Conservation (phyloP, 495 filamentous ascomycete genomes). For the Venustampulla echinocandica region DNA sequence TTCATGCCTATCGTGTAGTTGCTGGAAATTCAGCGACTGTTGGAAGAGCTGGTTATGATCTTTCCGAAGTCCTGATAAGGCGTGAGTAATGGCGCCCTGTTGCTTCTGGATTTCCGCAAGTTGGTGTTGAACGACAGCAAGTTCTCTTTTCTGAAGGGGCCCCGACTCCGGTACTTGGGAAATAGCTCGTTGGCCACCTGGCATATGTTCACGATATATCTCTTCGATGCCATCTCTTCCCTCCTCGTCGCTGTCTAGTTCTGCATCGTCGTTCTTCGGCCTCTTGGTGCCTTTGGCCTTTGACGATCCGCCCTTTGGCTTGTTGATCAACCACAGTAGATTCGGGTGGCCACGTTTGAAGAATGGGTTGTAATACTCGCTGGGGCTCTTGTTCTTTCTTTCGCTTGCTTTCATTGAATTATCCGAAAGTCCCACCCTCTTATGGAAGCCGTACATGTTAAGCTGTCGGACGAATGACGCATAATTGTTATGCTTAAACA, state of each 20-base stretch:
- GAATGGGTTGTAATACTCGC: constrained; percentile 94
- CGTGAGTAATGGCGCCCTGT: constrained; percentile 70
- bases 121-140: constrained; percentile 68
- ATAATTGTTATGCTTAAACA: constrained; percentile 99
- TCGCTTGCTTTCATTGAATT: constrained; percentile 97
- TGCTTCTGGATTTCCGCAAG: constrained; percentile 73
- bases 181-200: constrained; percentile 15
- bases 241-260: constrained; percentile 65
- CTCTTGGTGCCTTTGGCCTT: constrained; percentile 42
- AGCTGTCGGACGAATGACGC: constrained; percentile 96
- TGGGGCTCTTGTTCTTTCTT: constrained; percentile 91
- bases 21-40: constrained; percentile 83
- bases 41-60: constrained; percentile 86
- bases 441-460: constrained; percentile 99
- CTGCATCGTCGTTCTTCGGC: constrained; percentile 63
- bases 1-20: constrained; percentile 88
- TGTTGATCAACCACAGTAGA: constrained; percentile 94
- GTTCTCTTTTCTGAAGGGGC: constrained; percentile 64
- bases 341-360: constrained; percentile 91
- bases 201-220: constrained; percentile 18
- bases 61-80: constrained; percentile 66
- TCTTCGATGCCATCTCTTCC: constrained; percentile 36
- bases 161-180: constrained; percentile 31
- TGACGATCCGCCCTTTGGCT: constrained; percentile 62
- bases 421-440: constrained; percentile 92